Conservation (phyloP, 768 basidiomycete genomes). For the Psilocybe cyanescens region DNA sequence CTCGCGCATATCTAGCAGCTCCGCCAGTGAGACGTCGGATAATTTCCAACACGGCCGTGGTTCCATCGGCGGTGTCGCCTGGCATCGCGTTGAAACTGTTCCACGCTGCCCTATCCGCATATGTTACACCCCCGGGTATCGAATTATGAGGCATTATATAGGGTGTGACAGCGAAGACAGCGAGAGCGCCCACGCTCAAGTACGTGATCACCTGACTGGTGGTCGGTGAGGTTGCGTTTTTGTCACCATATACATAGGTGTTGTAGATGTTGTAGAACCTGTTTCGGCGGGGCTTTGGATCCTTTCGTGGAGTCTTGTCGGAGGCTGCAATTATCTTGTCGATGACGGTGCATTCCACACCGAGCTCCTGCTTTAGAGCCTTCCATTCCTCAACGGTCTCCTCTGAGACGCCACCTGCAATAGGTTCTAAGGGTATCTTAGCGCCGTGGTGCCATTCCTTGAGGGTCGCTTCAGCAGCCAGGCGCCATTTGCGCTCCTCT, state of each 20-base stretch:
- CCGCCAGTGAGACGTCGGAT: constrained; percentile 75
- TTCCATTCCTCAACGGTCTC: constrained; percentile 80
- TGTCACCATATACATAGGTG: constrained; percentile 60
- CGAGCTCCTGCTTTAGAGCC: constrained; percentile 77
- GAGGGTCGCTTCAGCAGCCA: constrained; percentile 56
- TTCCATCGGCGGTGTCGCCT: constrained; percentile 62
- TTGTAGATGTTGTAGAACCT: constrained; percentile 90
- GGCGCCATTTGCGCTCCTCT: constrained; percentile 51
- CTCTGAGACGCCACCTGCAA: constrained; percentile 62
- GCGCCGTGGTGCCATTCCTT: constrained; percentile 75
- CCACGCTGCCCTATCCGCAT: constrained; percentile 82
- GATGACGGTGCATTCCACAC: constrained; percentile 76
- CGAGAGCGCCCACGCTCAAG: constrained; percentile 63
- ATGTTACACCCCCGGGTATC: constrained; percentile 69
- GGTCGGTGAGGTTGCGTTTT: constrained; percentile 29
- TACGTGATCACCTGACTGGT: constrained; percentile 56
- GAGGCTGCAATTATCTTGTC: constrained; percentile 64
- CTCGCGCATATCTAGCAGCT: constrained; percentile 74
- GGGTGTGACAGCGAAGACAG: constrained; percentile 64
- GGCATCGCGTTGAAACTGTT: constrained; percentile 76
- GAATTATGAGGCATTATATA: constrained; percentile 59
- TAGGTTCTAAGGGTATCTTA: constrained; percentile 43
- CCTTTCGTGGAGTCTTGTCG: constrained; percentile 15
- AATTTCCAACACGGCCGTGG: constrained; percentile 69
- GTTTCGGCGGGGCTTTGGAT: constrained; percentile 32